These are phyloP conservation scores for Drechslerella coelobrocha DNA, from an alignment of 2,329 filamentous ascomycete species.

Conservation along the genomic window DNA sequence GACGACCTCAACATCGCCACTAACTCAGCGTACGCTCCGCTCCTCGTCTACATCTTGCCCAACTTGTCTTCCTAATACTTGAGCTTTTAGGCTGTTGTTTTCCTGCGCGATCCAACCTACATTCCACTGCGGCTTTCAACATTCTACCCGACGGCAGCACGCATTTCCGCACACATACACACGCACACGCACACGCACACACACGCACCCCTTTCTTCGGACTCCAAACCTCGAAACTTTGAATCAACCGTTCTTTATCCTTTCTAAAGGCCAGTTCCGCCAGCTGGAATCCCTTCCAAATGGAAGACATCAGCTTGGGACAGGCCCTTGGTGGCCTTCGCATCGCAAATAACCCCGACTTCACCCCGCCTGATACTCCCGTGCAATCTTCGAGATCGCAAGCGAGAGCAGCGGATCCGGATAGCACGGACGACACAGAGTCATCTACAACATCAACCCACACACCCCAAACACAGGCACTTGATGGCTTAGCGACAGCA, in stretches of 20 bases:
- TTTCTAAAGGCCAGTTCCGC: slow-evolving; percentile 1
- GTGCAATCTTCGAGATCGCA: slow-evolving; percentile 25
- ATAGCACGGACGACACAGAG: slow-evolving; percentile 20
- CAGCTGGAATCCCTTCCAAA: slow-evolving; percentile 57
- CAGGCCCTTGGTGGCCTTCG: slow-evolving; percentile 91
- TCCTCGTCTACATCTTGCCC: background rate
- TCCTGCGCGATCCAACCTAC: background rate
- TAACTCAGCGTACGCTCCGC: background rate
- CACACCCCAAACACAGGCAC: background rate
- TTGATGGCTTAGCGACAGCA: slow-evolving; percentile 5
- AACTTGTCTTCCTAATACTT: background rate
- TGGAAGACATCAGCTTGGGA: slow-evolving; percentile 93
- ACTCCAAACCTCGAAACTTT: background rate
- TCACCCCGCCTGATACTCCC: slow-evolving; percentile 52
- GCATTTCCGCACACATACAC: too few species aligned
- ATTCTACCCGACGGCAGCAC: background rate
- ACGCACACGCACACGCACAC: too few species aligned
- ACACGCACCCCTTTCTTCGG: background rate
- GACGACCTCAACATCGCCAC: background rate
- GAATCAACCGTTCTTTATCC: background rate
- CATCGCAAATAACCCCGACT: slow-evolving; percentile 81
- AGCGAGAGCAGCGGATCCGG: slow-evolving; percentile 24
- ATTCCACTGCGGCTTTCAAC: background rate
- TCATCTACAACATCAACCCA: background rate
- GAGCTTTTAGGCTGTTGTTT: background rate